These are phyloP conservation scores for Flammula alnicola DNA, from an alignment of 1,284 basidiomycete species.

Conservation along the genomic window DNA sequence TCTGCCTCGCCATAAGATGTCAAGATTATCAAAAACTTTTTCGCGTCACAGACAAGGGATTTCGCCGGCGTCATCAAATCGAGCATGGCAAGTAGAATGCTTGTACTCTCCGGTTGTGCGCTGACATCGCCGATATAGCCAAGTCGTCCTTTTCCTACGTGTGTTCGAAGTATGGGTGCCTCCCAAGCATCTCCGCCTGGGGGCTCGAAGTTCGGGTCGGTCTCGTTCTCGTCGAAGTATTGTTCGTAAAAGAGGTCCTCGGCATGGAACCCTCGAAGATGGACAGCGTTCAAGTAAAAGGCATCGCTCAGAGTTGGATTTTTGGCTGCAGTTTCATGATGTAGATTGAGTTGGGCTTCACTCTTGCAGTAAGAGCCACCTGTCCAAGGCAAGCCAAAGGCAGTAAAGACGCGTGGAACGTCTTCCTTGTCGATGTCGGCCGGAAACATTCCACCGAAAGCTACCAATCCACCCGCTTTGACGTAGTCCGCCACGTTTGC, in stretches of 20 bases:
- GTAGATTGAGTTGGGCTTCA: conserved; percentile 12
- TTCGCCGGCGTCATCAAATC: conserved; percentile 19
- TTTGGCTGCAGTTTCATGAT: conserved; percentile 14
- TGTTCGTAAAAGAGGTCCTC: conserved; percentile 21
- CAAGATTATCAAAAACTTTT: conserved; percentile 30
- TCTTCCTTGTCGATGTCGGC: conserved; percentile 7
- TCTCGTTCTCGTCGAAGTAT: not conserved
- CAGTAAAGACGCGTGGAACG: conserved; percentile 16
- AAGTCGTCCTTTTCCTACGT: conserved; percentile 29
- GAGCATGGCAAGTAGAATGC: conserved; percentile 33
- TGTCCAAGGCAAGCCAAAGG: conserved; percentile 24
- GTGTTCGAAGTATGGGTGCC: conserved; percentile 30
- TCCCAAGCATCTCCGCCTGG: conserved; percentile 13
- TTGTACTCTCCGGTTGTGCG: conserved; percentile 29
- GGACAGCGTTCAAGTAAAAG: conserved; percentile 24
- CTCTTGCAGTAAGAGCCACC: conserved; percentile 3
- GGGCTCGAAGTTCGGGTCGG: not conserved
- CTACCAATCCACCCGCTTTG: conserved; percentile 33
- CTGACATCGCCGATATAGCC: conserved; percentile 40
- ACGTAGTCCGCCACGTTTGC: conserved; percentile 30
- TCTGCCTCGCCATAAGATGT: conserved; percentile 23
- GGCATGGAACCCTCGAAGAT: conserved; percentile 16
- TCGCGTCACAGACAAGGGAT: conserved; percentile 9
- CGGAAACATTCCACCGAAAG: conserved; percentile 34
- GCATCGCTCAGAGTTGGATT: conserved; percentile 22